Evolutionary conservation across 2,329 filamentous ascomycete species (phyloP).

Genomic region (Phialophora expanda): DNA sequence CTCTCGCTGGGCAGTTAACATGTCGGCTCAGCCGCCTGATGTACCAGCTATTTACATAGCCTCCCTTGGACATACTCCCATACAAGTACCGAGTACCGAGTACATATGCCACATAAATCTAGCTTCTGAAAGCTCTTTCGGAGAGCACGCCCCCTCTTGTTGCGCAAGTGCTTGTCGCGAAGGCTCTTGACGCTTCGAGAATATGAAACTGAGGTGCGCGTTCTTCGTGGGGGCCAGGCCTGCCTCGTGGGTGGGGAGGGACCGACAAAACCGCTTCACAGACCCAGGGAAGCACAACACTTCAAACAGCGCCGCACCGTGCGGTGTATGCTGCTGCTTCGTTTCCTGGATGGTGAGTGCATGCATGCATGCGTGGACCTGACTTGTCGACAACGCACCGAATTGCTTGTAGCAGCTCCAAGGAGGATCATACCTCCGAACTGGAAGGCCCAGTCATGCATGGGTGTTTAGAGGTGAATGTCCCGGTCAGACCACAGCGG

Average conservation of each 20-base stretch:
- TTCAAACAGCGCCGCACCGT: not conserved
- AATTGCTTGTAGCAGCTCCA: not conserved
- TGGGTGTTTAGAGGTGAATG: not conserved
- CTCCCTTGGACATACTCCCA: not conserved
- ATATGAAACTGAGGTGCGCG: not conserved
- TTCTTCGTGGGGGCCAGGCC: not conserved
- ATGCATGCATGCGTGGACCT: too few species aligned
- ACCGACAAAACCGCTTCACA: not conserved
- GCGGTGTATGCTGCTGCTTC: not conserved
- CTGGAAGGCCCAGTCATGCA: not conserved
- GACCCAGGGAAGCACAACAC: not conserved
- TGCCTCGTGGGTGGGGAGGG: not conserved
- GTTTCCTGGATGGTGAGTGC: not conserved
- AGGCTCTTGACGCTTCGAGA: not conserved
- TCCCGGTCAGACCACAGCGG: not conserved
- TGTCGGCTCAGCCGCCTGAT: not conserved
- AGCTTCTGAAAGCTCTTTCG: not conserved
- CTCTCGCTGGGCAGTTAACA: not conserved
- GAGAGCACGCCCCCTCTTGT: not conserved
- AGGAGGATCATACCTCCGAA: not conserved
- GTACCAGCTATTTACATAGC: not conserved
- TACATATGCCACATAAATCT: not conserved
- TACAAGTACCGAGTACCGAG: too few species aligned
- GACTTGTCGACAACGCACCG: too few species aligned
- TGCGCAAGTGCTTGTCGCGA: not conserved